Percentiles rank a stretch among this genome's conserved stretches.
Conservation (phyloP, 495 filamentous ascomycete genomes). For the Durotheca rogersii region DNA sequence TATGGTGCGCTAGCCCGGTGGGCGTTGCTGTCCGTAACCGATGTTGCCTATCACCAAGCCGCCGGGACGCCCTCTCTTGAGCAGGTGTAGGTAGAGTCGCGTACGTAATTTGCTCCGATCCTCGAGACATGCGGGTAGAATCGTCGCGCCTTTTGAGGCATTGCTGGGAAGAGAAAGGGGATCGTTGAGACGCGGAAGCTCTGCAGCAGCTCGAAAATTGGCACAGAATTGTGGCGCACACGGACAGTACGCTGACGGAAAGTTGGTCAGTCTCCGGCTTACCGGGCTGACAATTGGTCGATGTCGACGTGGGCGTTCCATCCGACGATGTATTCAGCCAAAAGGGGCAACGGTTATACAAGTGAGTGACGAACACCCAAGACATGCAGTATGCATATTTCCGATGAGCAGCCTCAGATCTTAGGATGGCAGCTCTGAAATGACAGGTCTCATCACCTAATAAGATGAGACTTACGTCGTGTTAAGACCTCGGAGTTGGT, state of each 20-base stretch:
- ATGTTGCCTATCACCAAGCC: neutral
- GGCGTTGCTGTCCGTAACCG: neutral
- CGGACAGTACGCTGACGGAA: conserved; percentile 4
- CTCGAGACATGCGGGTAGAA: neutral
- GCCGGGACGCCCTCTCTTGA: neutral
- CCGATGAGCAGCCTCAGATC: conserved; percentile 32
- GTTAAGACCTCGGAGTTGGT: conserved; percentile 12
- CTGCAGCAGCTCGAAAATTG: conserved; percentile 2
- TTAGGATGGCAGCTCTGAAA: conserved; percentile 20
- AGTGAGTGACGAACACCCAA: conserved; percentile 19
- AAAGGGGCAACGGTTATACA: conserved; percentile 22
- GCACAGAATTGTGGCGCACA: neutral
- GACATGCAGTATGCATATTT: conserved; percentile 34
- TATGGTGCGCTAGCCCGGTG: neutral
- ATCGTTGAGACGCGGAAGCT: neutral
- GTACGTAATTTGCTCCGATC: neutral
- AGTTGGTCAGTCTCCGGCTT: conserved; percentile 3
- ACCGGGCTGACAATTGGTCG: conserved; percentile 2
- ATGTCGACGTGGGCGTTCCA: conserved; percentile 11
- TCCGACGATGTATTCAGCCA: conserved; percentile 19
- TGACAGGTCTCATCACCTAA: conserved; percentile 31
- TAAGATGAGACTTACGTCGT: conserved; percentile 24
- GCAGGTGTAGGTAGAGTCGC: neutral
- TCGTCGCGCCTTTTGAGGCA: neutral
- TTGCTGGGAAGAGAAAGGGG: neutral